Percentiles rank a stretch among this genome's conserved stretches.
Conservation (phyloP, 2,329 filamentous ascomycete genomes). For the Exophiala sideris region DNA sequence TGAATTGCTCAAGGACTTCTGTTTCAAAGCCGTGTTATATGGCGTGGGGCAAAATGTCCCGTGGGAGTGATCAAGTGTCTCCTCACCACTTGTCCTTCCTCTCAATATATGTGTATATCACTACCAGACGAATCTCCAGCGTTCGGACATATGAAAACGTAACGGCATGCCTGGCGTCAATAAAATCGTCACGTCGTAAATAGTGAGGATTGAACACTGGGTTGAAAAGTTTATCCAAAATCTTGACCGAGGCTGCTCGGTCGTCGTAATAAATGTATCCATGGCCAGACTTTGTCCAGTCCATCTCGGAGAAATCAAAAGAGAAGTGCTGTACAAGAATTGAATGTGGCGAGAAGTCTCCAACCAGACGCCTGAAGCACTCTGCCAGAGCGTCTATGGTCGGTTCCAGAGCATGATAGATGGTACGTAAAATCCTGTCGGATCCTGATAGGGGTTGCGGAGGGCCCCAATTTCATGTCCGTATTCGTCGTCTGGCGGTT, state of each 20-base stretch:
- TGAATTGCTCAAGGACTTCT: too few relatives aligned
- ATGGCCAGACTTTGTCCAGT: neutral
- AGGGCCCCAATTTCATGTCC: neutral
- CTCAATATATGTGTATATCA: too few relatives aligned
- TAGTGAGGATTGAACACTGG: neutral
- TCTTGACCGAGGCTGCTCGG: too few relatives aligned
- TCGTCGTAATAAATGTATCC: neutral
- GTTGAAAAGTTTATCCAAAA: too few relatives aligned
- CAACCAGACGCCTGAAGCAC: neutral
- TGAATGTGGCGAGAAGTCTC: too few relatives aligned
- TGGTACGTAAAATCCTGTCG: neutral
- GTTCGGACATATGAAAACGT: neutral
- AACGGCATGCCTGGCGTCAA: conserved; percentile 5
- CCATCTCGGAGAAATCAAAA: neutral
- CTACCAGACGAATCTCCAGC: too few relatives aligned
- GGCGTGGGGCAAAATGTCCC: too few relatives aligned
- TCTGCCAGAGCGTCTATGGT: neutral
- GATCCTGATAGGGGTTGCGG: neutral
- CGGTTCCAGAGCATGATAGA: too few relatives aligned
- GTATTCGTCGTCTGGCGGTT: conserved; percentile 65
- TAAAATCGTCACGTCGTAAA: conserved; percentile 8
- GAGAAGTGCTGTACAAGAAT: conserved; percentile 9
- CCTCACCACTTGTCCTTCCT: too few relatives aligned
- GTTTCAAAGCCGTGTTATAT: too few relatives aligned
- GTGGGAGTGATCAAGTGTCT: too few relatives aligned